Evolutionary conservation across 805 yeast species (phyloP).

Genomic region (Cyberlindnera galapagoensis): DNA sequence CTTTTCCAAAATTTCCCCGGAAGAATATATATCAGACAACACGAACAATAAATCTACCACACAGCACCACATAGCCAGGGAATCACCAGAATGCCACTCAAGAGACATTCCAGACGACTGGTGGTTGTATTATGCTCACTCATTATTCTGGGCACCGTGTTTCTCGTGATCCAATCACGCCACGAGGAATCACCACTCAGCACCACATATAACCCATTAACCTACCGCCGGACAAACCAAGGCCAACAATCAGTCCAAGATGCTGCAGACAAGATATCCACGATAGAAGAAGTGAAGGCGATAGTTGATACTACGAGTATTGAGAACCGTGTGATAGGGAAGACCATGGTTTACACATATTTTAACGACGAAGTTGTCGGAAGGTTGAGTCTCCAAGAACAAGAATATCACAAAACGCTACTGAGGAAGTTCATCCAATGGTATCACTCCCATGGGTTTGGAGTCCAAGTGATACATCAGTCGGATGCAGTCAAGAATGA

Average conservation of each 20-base stretch:
- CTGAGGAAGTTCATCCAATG: constrained; percentile 13
- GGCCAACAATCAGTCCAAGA: constrained; percentile 22
- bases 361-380: constrained; percentile 17
- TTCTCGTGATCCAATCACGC: no score
- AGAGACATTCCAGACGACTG: no score
- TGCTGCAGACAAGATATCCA: constrained; percentile 4
- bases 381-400: constrained; percentile 13
- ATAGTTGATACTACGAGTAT: no score
- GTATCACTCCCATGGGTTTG: constrained; percentile 16
- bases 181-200: no score
- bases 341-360: constrained; percentile 13
- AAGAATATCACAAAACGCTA: constrained; percentile 12
- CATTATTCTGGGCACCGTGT: no score
- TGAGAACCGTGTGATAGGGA: constrained; percentile 4
- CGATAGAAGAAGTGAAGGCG: constrained; percentile 8
- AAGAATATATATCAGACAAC: no score
- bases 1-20: no score
- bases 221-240: constrained; percentile 50
- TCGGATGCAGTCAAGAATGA: constrained; percentile 15
- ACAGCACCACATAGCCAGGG: no score
- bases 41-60: no score
- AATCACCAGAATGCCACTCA: no score
- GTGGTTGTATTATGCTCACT: no score
- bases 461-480: constrained; percentile 12
- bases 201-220: constrained; percentile 51